Base-by-base conservation (phyloP, 2,329 filamentous ascomycete genomes). In the Cryphonectria carpinicola region DNA sequence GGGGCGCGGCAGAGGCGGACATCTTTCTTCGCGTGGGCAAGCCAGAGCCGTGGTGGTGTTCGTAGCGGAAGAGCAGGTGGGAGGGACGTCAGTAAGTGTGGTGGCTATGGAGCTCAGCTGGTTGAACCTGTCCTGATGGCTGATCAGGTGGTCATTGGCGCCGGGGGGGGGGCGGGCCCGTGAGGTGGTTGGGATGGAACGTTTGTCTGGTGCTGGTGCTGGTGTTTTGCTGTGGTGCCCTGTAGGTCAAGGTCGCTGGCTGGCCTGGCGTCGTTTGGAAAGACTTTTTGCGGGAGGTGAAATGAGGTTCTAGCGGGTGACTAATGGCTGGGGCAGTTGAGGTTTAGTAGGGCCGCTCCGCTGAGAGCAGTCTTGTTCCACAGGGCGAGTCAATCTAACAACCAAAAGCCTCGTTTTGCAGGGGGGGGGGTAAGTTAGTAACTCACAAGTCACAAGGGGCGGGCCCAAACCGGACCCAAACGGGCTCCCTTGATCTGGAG, bases 1-100 rank as follows among this genome's bases (percentile, higher is more conserved):
- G 68, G 39, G 65, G 52, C 65, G 71, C 63, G 63, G 43, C 69
- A 46, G 71, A 68, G 62, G 71, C 58, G 62, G 71, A 67, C 71
- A 72, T 72, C 43, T 56, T 70, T 46, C 49, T 68, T 65, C 46
- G 52, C 32, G 32, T 39, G 13, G 52, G 41, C 60, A 28, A 37
- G 28, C 22, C 61, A 62, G 37, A 32, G 35, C 39, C 39, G 43
- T 25, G 65, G 68, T 64, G 32, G 68, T 64, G 32, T 43, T 43
- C 64, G 41, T 61, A 63, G 68, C 60, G 41, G 46, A 35, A 13
- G 22, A n/a, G 13, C 13, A 39, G 37, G 37, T 11, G 37, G 8
- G 37, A 46, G 8, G 25, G 37, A 43, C 22, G 32, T 25, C 61
- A 37, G 14, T 58, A n/a, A 3, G 32, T 32, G 32, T 32, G 32